These are phyloP conservation scores for Excoecaria agallocha DNA, from an alignment of 345 rosid genomes.

Conservation along the genomic window DNA sequence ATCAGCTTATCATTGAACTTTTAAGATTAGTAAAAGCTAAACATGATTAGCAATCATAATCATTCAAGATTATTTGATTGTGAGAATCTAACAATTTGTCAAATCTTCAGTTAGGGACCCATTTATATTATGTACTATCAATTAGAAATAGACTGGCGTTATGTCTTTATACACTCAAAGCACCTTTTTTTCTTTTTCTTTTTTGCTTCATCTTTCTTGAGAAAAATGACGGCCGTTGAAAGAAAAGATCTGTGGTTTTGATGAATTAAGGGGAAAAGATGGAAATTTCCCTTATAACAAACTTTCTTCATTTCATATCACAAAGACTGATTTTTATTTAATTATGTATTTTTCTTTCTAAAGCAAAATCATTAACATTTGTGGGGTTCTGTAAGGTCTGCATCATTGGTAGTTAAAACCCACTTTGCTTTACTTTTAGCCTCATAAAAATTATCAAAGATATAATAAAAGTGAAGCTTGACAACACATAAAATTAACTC, in stretches of 20 bases:
- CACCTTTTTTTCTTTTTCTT: background rate
- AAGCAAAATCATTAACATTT: constrained; percentile 31
- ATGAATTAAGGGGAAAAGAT: constrained; percentile 9
- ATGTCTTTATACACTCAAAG: constrained; percentile 13
- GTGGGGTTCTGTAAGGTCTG: constrained; percentile 37
- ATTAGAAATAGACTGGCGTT: constrained; percentile 1
- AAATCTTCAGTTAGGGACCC: constrained; percentile 15
- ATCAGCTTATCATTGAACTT: background rate
- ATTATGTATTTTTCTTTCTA: background rate
- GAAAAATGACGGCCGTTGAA: constrained; percentile 16
- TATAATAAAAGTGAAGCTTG: constrained; percentile 13
- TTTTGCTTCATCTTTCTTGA: constrained; percentile 13
- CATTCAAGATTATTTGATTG: constrained; percentile 9
- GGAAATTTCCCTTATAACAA: constrained; percentile 20
- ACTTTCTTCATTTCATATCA: constrained; percentile 23
- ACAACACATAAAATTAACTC: constrained; percentile 13
- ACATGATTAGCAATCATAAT: constrained; percentile 21
- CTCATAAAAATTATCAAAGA: constrained; percentile 19
- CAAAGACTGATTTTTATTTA: background rate
- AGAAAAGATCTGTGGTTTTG: constrained; percentile 27
- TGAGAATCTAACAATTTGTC: constrained; percentile 15
- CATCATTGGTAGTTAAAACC: constrained; percentile 29
- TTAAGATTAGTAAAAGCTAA: background rate
- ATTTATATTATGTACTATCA: constrained; percentile 4
- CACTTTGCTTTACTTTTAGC: constrained; percentile 28